Evolutionary conservation across 176 grass and related monocot genomes (phyloP), one percentile per base, ranked within the genome.

Genomic region (Saccharum spontaneum): DNA sequence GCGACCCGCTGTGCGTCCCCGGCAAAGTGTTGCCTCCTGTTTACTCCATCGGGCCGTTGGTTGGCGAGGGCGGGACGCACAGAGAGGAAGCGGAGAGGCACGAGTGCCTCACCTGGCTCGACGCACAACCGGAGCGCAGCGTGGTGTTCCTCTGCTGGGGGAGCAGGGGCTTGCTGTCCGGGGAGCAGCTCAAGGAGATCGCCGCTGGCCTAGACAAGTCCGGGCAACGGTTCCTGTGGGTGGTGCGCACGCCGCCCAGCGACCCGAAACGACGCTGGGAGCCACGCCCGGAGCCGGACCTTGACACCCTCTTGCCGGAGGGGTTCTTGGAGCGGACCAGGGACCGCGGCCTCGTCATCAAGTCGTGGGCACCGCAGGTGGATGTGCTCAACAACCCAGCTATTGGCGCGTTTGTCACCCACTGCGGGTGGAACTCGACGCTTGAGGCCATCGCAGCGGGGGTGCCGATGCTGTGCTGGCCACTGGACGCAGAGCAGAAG

Each of bases 121-220:
- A 90, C 82, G 77, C 45, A 20, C 84, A 87, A 34, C 84, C 89
- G 2, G 73, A 74, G 23, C 81, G 40, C 40, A 90, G 89, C 52
- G 84, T 90, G 31, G 79, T 90, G 65, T 90, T 87, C 82, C 84
- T 90, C 62, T 90, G 84, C 50, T 90, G 86, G 22, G 81, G 81
- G 10, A 83, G 81, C 81, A 83, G 14, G 38, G 69, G 81, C 38
- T 13, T n/a, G 59, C 48, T 87, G 5, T 8, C 77, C 3, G 69
- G 0, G 69, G 41, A 87, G 40, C 85, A 87, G 85, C 8, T 87
- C 20, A 68, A n/a, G 69, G 77, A 74, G 55, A 74, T 81, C 55
- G 77, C 85, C 69, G 6, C 13, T 10, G 82, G 82, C n/a, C 57
- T 84, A 11, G 82, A 84, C 7, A 64, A 20, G 13, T 75, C 71